Evolutionary conservation across 2,329 filamentous ascomycete genomes (phyloP), one percentile per base, ranked within the genome.

Genomic region (Trichophyton benhamiae): DNA sequence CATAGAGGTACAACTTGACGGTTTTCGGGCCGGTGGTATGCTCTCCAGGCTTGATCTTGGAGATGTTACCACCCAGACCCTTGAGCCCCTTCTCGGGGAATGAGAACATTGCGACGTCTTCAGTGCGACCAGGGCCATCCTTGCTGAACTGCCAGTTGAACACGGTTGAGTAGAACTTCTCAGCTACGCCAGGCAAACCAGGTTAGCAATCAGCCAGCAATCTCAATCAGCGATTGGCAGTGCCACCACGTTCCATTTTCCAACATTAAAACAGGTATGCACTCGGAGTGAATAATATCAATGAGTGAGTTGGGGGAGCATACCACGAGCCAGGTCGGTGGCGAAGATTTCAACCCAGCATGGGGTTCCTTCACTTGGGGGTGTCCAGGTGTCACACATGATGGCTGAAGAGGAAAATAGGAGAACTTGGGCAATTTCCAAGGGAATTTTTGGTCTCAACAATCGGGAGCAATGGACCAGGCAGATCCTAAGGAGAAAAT

Each of bases 91-190:
- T 36, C 4, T 64, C 67, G 6, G 66, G 67, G 57, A 66, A 63
- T 13, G 61, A 60, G 63, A 69, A 69, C 13, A 66, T 17, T 9
- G 62, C 62, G 20, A 66, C 61, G 13, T 66, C 62, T 7, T 64
- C 61, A 17, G 63, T 64, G 15, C 55, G 55, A 30, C 62, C 61
- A 3, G 59, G 46, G 48, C 60, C 46, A 42, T 60, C 57, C 27
- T 53, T 58, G n/a, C 36, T 27, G 53, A 68, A 68, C 9, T 38
- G 55, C 68, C 68, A 69, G 38, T 63, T 60, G 59, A 69, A 69
- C n/a, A 67, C 66, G 7, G 42, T 48, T 22, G 52, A 52, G 55
- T 68, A 69, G 60, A 69, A 69, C 22, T 46, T 61, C 59, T 67
- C 62, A 22, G 67, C 68, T 68, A 44, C 6, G 15, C 41, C 15